Base-by-base conservation (phyloP, 495 filamentous ascomycete genomes). In the Daldinia concentrica region DNA sequence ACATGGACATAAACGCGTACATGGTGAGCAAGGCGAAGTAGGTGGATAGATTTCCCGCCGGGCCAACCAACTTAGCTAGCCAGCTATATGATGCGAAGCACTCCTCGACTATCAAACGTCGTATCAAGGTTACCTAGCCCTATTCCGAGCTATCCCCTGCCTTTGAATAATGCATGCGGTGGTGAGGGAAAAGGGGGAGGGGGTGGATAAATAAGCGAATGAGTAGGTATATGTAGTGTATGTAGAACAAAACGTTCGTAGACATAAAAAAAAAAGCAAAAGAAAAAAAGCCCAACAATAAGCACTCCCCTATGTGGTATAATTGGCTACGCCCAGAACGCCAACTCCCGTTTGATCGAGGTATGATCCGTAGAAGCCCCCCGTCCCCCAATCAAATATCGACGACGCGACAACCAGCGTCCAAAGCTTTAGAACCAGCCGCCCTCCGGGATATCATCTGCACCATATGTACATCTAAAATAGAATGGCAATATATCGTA, bases 391-490 rank as follows among this genome's bases (percentile, higher is more conserved):
- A 66, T 50, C 63, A 68, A 74, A n/a, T 58, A 41, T 52, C 30
- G 58, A 58, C 62, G 56, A 66, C 65, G 54, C 54, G 41, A 26
- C 66, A 64, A 64, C 62, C 41, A 45, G 67, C 62, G 66, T 68
- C 62, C 52, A n/a, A 64, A 50, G 62, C 58, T 57, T 63, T 45
- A 60, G 52, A 67, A 64, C 62, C 57, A 59, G 54, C 71, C 71
- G 39, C 67, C 62, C 63, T 39, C 66, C 71, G 34, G 71, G 66
- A 74, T 70, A 74, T 74, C 71, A 74, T 67, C 71, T 67, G 55
- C 71, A 59, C 63, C 71, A 64, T 74, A 74, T 74, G 71, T 74
- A 74, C 71, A 74, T 74, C 67, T 70, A 71, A 71, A 66, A 64
- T 73, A 62, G 71, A 73, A 73, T 66, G 65, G 66, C 41, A 73